Evolutionary conservation across 352 stramenopile species (phyloP).

Genomic region (Albugo candida): DNA sequence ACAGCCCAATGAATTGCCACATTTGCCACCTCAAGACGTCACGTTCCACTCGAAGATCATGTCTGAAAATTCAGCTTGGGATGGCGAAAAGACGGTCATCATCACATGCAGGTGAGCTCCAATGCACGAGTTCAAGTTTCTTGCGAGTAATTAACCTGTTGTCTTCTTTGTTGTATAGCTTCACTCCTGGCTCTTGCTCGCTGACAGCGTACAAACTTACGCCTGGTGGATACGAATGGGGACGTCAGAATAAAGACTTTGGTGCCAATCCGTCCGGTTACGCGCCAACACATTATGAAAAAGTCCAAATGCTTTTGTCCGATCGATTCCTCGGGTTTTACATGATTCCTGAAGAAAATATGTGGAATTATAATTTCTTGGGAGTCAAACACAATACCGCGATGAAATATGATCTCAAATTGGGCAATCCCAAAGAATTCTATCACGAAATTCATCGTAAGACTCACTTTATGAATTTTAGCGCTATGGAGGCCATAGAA

Average conservation of each 20-base stretch:
- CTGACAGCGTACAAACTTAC: slow-evolving; percentile 99
- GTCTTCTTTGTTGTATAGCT: slow-evolving; percentile 54
- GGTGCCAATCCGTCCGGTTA: slow-evolving; percentile 91
- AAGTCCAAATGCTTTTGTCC: slow-evolving; percentile 98
- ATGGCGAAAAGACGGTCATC: slow-evolving; percentile 94
- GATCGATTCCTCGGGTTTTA: slow-evolving; percentile 99
- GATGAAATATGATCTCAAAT: slow-evolving; percentile 97
- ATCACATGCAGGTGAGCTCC: slow-evolving; percentile 78
- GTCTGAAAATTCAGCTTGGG: slow-evolving; percentile 92
- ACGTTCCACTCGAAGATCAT: slow-evolving; percentile 94
- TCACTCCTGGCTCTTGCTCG: slow-evolving; percentile 98
- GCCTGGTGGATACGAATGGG: slow-evolving; percentile 93
- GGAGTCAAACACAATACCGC: slow-evolving; percentile 93
- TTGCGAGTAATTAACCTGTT: slow-evolving; percentile 1
- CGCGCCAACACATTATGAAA: slow-evolving; percentile 94
- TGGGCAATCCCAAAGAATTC: slow-evolving; percentile 97
- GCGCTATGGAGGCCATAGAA: slow-evolving; percentile 88
- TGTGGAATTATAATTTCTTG: slow-evolving; percentile 99
- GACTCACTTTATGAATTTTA: slow-evolving; percentile 99
- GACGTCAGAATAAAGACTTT: slow-evolving; percentile 92
- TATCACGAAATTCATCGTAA: slow-evolving; percentile 98
- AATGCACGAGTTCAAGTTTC: neutral
- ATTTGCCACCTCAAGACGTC: slow-evolving; percentile 92
- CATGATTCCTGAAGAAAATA: slow-evolving; percentile 95
- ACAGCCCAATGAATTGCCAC: slow-evolving; percentile 95